phyloP scores from a whole-genome alignment of 2,329 filamentous ascomycete species.

The Alternaria sp. region DNA sequence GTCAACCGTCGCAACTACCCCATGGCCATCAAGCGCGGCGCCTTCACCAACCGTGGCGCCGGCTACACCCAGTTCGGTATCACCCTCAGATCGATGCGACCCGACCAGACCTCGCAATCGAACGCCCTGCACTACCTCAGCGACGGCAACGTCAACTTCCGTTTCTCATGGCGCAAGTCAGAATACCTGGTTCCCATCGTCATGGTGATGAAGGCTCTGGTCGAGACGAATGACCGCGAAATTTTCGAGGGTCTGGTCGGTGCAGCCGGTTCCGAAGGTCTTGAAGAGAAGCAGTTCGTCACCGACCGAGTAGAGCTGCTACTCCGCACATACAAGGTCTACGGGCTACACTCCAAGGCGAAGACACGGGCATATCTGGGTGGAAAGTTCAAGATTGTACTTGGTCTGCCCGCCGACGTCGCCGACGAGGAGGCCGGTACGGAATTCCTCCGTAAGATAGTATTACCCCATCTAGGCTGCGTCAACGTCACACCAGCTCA shows the following conservation, averaged over 20 bases:
- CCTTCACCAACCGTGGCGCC: conserved; percentile 84
- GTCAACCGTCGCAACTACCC: conserved; percentile 86
- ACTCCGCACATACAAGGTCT: conserved; percentile 90
- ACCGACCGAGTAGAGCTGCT: conserved; percentile 93
- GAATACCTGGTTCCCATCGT: conserved; percentile 95
- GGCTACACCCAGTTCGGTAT: conserved; percentile 91
- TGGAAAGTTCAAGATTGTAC: conserved; percentile 86
- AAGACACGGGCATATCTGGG: conserved; percentile 88
- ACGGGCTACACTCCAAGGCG: conserved; percentile 79
- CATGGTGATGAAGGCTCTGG: conserved; percentile 94
- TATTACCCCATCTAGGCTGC: conserved; percentile 89
- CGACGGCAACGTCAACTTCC: conserved; percentile 95
- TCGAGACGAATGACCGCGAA: conserved; percentile 95
- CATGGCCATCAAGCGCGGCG: conserved; percentile 89
- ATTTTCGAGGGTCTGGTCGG: conserved; percentile 95
- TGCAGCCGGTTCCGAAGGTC: conserved; percentile 73
- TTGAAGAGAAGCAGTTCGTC: conserved; percentile 84
- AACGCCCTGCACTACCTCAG: conserved; percentile 95
- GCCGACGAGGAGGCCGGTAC: conserved; percentile 88
- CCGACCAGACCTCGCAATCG: conserved; percentile 97
- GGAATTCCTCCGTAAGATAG: conserved; percentile 88
- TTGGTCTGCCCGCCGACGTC: conserved; percentile 83
- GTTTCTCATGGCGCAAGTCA: conserved; percentile 97
- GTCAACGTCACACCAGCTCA: conserved; percentile 82
- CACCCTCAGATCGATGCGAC: conserved; percentile 87